phyloP scores from a whole-genome alignment of 345 rosid genomes.

The Aethionema arabicum region DNA sequence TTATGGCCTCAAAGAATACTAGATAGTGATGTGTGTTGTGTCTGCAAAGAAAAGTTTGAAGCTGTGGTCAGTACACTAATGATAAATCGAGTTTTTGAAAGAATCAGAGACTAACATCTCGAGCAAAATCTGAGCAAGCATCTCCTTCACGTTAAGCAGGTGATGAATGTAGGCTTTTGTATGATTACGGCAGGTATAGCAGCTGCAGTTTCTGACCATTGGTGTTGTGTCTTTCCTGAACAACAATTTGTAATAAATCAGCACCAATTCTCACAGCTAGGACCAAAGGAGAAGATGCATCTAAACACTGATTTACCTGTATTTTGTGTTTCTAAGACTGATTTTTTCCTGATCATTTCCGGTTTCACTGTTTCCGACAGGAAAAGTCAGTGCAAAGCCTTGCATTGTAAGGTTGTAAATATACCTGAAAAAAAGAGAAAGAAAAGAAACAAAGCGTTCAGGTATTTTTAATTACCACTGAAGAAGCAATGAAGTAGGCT shows the following conservation, averaged over 20 bases:
- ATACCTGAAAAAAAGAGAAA: constrained; percentile 45
- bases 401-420: constrained; percentile 66
- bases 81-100: neutral
- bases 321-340: constrained; percentile 58
- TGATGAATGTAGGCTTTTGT: constrained; percentile 75
- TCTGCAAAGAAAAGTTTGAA: constrained; percentile 42
- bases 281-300: neutral
- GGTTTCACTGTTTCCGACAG: constrained; percentile 33
- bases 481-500: neutral
- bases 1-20: constrained; percentile 54
- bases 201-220: constrained; percentile 50
- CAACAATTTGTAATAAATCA: neutral
- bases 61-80: neutral
- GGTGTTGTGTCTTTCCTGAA: constrained; percentile 63
- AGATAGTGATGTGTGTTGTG: constrained; percentile 76
- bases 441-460: neutral
- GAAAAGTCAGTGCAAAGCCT: constrained; percentile 71
- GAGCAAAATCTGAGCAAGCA: constrained; percentile 72
- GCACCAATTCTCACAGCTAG: neutral
- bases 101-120: constrained; percentile 44
- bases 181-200: constrained; percentile 76
- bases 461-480: neutral
- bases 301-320: constrained; percentile 41
- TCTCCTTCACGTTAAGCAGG: constrained; percentile 72
- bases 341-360: constrained; percentile 53